Evolutionary conservation across 208 protist genomes (phyloP), one percentile per base, ranked within the genome.

Genomic region (Trypanosoma melophagium): DNA sequence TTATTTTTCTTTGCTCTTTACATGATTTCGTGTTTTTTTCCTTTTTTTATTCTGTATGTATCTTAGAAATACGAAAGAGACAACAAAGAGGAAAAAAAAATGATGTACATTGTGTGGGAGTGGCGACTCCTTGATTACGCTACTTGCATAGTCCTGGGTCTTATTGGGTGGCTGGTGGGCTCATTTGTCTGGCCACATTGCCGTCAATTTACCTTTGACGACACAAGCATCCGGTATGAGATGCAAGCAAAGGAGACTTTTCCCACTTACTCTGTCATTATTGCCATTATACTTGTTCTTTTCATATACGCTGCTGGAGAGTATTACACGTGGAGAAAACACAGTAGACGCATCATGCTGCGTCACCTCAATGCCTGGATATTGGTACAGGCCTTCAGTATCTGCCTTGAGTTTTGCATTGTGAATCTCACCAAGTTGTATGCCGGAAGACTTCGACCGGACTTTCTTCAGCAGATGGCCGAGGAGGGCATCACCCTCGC

Each of bases 361-460:
- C 16, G 14, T 22, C 9, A 35, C 31, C 4, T 75, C 2, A 68
- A 69, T 25, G 24, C 31, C 24, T 73, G 67, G 56, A 51, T 73
- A 50, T 28, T 66, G 16, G 50, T 38, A 13, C 84, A 89, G 47
- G 58, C 64, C 24, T 80, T 83, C 58, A 60, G 70, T 17, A 56
- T 96, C 10, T 60, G 58, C 51, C 47, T 89, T n/a, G 78, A 80
- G 25, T 69, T 89, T 44, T 69, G 69, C 50, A 76, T 93, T 54
- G 87, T 83, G 24, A 79, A 86, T 57, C 38, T 61, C 7, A 45
- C 81, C 31, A 93, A 93, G 60, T 21, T 88, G 19, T 61, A 60
- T 9, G 80, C 79, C 51, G 86, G 87, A 12, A 31, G 86, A 51
- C 79, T 80, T 10, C 69, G 87, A 44, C 87, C 87, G 42, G 79